phyloP scores from a whole-genome alignment of 2,329 filamentous ascomycete genomes.

The Leptoxyphium fumago region DNA sequence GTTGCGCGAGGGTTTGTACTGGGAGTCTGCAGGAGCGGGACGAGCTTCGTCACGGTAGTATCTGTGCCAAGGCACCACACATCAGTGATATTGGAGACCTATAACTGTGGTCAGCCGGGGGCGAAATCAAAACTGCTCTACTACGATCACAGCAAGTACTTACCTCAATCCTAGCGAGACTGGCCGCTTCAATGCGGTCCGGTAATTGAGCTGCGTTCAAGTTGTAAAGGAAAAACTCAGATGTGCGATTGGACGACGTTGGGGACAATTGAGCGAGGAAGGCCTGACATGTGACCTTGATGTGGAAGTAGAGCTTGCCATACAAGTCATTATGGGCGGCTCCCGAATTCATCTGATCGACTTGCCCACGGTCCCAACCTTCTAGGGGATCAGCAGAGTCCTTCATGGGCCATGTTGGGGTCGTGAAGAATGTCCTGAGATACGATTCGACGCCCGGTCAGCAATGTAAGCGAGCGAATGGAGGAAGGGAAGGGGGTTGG shows the following conservation, averaged over 20 bases:
- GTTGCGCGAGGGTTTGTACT: slow-evolving; percentile 25
- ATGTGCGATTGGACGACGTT: slow-evolving; percentile 3
- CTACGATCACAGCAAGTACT: neutral
- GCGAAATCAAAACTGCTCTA: neutral
- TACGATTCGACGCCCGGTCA: too few relatives aligned
- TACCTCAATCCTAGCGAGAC: slow-evolving; percentile 28
- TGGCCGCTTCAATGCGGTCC: slow-evolving; percentile 1
- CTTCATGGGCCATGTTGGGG: slow-evolving; percentile 22
- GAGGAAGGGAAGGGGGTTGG: neutral
- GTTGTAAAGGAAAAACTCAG: slow-evolving; percentile 17
- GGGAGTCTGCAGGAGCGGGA: slow-evolving; percentile 20
- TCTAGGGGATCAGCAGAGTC: slow-evolving; percentile 23
- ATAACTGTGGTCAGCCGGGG: neutral
- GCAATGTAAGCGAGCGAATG: slow-evolving; percentile 8
- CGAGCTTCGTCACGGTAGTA: slow-evolving; percentile 14
- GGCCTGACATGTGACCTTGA: slow-evolving; percentile 16
- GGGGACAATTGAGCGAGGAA: slow-evolving; percentile 19
- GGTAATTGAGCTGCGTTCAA: slow-evolving; percentile 15
- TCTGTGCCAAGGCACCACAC: slow-evolving; percentile 18
- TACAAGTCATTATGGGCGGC: slow-evolving; percentile 23
- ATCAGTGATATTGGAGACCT: slow-evolving; percentile 30
- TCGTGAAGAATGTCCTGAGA: slow-evolving; percentile 19
- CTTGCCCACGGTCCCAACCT: slow-evolving; percentile 19
- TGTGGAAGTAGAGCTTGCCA: slow-evolving; percentile 23
- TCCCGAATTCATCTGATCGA: slow-evolving; percentile 14